Evolutionary conservation across 73 alveolate species (phyloP), one percentile per base, ranked within the genome.

Genomic region (Uronychia binucleata): DNA sequence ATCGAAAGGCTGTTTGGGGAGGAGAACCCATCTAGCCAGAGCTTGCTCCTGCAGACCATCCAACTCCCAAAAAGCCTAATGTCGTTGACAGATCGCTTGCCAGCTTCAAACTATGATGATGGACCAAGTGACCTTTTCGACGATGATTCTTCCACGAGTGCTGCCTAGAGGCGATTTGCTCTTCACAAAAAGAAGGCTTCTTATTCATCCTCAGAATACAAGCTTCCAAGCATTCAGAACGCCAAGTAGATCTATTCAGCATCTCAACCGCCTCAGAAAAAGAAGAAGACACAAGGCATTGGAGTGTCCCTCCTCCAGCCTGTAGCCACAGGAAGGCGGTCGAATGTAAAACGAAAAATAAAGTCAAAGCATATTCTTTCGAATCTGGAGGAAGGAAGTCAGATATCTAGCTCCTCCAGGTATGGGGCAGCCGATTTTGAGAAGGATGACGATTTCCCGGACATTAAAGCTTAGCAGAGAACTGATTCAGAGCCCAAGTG

Each of bases 41-140:
- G 78, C 26, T 14, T 31, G 11, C 30, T 83, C 26, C 58, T 74
- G 33, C 79, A 83, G 29, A 82, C 74, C 60, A 83, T 83, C 0
- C 34, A 35, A 75, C 84, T 83, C n/a, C 90, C 90, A 13, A 83
- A 83, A 34, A 83, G 76, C 30, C 30, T 83, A 14, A 83, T 83
- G 90, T 75, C 74, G 26, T 59, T 83, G 1, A 83, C 90, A 33
- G 90, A 83, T 83, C 31, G 77, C 14, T 60, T 83, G 35, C 90
- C 90, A 30, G 90, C 83, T 1, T 76, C 90, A 1, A 75, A 75
- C n/a, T 83, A 83, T 75, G 84, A 75, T 59, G 57, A 26, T 25
- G 84, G 31, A 0, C 80, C 30, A 60, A 34, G 35, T 11, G 75
- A 83, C n/a, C 27, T 83, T 28, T 83, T 31, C 29, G 76, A 83